These are phyloP conservation scores for Rheum nobile DNA, from an alignment of 148 eudicot genomes.

Conservation along the genomic window DNA sequence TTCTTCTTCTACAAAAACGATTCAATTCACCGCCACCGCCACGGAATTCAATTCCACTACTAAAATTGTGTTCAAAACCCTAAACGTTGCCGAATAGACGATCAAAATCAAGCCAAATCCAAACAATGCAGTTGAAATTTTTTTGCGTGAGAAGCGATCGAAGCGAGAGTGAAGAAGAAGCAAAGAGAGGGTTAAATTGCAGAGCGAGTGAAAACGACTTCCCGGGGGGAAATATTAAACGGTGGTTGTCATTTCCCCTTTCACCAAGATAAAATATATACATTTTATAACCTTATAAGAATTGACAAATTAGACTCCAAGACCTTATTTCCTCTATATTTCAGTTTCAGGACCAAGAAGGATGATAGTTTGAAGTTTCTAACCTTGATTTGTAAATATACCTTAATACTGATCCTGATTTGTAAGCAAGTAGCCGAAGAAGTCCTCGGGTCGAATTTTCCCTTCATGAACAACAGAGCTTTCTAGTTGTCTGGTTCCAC, in stretches of 20 bases:
- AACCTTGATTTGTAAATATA: neutral
- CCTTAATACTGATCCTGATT: neutral
- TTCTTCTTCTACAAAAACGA: constrained; percentile 11
- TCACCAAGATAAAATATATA: neutral
- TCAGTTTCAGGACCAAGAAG: neutral
- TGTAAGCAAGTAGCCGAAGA: neutral
- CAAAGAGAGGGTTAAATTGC: neutral
- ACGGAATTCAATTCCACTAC: neutral
- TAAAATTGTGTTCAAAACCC: neutral
- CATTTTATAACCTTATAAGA: neutral
- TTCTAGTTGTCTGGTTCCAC: constrained; percentile 2
- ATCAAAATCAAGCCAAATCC: neutral
- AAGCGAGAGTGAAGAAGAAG: constrained; percentile 5
- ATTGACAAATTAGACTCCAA: neutral
- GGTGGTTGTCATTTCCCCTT: neutral
- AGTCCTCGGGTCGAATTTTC: neutral
- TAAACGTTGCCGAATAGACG: neutral
- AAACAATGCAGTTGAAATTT: neutral
- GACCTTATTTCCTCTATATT: neutral
- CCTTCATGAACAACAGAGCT: neutral
- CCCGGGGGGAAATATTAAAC: neutral
- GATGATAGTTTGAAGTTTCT: no score
- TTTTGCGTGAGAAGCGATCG: neutral
- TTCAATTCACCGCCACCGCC: neutral
- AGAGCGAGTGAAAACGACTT: neutral